These are phyloP conservation scores for Penicillium hesseltinei DNA, from an alignment of 2,329 filamentous ascomycete genomes.

Conservation along the genomic window DNA sequence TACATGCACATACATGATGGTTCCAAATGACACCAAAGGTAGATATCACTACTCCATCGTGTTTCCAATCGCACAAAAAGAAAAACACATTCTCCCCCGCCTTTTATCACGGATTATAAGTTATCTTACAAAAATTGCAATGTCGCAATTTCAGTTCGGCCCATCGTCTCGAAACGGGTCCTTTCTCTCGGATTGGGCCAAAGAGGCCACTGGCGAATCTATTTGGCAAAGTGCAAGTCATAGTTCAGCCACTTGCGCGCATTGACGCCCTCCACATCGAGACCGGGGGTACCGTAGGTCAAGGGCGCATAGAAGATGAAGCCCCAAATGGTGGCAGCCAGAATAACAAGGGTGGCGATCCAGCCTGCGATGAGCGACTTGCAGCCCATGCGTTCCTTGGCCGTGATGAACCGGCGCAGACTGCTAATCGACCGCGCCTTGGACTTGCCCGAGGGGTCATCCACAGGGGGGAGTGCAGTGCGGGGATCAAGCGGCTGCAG, in stretches of 20 bases:
- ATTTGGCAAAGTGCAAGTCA: conserved; percentile 98
- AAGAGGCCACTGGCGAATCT: conserved; percentile 32
- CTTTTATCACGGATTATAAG: conserved; percentile 12
- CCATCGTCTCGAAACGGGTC: background rate
- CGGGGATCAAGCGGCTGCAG: conserved; percentile 62
- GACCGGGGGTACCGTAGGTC: conserved; percentile 90
- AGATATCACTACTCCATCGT: background rate
- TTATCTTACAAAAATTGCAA: conserved; percentile 16
- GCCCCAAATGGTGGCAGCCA: conserved; percentile 66
- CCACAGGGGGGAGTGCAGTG: conserved; percentile 50
- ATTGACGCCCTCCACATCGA: conserved; percentile 73
- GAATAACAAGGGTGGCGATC: conserved; percentile 71
- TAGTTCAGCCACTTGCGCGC: conserved; percentile 94
- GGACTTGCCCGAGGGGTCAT: conserved; percentile 40
- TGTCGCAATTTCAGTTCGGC: conserved; percentile 4
- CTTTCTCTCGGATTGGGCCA: background rate
- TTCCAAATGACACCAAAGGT: background rate
- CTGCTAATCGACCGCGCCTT: conserved; percentile 41
- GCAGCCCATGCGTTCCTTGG: conserved; percentile 74
- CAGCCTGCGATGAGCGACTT: conserved; percentile 77
- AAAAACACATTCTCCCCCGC: conserved; percentile 1
- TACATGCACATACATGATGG: background rate
- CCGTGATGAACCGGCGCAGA: conserved; percentile 63
- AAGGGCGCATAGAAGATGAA: conserved; percentile 94
- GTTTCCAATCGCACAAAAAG: background rate